phyloP scores from a whole-genome alignment of 352 stramenopile genomes.

The Pythium utonaiense region DNA sequence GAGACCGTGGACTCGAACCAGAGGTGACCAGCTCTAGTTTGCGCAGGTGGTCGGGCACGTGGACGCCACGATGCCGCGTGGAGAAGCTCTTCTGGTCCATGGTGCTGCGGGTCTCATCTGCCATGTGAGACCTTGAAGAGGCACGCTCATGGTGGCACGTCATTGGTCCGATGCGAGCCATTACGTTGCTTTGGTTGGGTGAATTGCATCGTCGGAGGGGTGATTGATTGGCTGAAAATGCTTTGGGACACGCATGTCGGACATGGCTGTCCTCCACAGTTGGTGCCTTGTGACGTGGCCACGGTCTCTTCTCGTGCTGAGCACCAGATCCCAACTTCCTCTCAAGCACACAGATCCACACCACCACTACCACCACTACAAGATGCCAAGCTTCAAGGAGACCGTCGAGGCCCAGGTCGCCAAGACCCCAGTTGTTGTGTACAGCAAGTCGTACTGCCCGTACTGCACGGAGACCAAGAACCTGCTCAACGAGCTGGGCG shows the following conservation, averaged over 20 bases:
- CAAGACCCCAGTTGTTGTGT: conserved; percentile 64
- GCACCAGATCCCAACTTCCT: background rate
- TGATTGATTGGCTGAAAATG: no score
- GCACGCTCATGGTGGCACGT: background rate
- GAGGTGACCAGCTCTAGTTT: conserved; percentile 29
- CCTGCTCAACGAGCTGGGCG: conserved; percentile 52
- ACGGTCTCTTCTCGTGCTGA: no score
- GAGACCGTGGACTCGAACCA: background rate
- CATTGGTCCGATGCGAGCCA: background rate
- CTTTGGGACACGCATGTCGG: background rate
- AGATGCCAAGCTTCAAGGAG: conserved; percentile 59
- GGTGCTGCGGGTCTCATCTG: background rate
- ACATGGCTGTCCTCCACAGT: background rate
- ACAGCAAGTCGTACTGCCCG: conserved; percentile 95
- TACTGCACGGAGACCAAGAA: conserved; percentile 88
- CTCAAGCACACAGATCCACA: background rate
- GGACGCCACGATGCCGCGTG: conserved; percentile 27
- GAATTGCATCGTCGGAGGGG: background rate
- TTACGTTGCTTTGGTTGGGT: background rate
- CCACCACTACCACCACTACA: conserved; percentile 1
- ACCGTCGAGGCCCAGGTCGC: conserved; percentile 63
- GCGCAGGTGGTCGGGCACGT: conserved; percentile 33
- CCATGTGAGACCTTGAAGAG: conserved; percentile 16
- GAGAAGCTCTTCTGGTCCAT: conserved; percentile 20
- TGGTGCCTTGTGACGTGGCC: no score